Percentiles rank a stretch among this genome's conserved stretches.
Conservation (phyloP, 2,329 filamentous ascomycete genomes). For the Neopestalotiopsis sp. region DNA sequence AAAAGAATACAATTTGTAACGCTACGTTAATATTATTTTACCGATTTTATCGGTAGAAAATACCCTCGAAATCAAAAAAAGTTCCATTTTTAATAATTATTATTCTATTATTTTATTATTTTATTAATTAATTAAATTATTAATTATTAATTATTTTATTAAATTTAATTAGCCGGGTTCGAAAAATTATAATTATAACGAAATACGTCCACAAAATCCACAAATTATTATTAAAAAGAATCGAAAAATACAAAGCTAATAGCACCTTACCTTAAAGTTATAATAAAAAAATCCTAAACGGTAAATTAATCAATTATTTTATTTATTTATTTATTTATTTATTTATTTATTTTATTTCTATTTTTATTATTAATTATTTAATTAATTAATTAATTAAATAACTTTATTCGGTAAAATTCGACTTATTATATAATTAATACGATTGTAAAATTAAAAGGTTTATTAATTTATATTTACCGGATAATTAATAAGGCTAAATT, state of each 20-base stretch:
- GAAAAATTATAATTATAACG: no score
- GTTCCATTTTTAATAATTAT: no score
- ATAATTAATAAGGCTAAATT: background rate
- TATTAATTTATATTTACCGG: background rate
- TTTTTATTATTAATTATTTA: background rate
- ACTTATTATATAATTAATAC: constrained; percentile 2
- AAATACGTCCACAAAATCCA: background rate
- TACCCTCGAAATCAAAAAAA: no score
- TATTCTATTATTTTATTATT: no score
- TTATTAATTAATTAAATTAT: no score
- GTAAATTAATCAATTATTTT: background rate
- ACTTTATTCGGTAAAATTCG: background rate
- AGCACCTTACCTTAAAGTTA: background rate
- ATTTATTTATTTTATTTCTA: no score
- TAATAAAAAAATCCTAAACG: background rate
- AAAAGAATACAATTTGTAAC: no score
- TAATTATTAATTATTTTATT: no score
- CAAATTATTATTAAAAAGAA: background rate
- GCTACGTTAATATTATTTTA: no score
- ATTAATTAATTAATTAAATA: background rate
- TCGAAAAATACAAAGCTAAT: background rate
- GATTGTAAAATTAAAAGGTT: background rate
- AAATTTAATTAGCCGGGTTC: no score
- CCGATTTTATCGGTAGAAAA: no score
- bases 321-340: background rate